Evolutionary conservation across 768 basidiomycete species (phyloP).

Genomic region (Kwoniella botswanensis): DNA sequence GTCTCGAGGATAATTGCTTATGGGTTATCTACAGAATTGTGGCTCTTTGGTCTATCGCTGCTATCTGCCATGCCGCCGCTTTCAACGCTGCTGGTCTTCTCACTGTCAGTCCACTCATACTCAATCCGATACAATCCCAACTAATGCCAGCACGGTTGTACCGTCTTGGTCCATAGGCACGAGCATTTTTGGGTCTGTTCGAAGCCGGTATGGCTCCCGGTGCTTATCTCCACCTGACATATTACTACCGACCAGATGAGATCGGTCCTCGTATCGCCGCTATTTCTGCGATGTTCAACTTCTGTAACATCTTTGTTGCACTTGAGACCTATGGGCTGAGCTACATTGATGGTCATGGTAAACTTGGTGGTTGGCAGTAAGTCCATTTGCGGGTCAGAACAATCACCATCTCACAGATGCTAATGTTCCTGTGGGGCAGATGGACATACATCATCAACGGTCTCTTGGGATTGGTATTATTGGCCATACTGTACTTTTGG

Average conservation of each 20-base stretch:
- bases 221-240: constrained; percentile 38
- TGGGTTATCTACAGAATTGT: constrained; percentile 3
- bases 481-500: constrained; percentile 19
- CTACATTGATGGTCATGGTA: constrained; percentile 31
- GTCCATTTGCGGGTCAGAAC: neutral
- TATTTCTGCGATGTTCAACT: constrained; percentile 27
- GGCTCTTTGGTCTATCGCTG: constrained; percentile 19
- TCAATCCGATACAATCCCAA: neutral
- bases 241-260: constrained; percentile 46
- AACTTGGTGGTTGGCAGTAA: constrained; percentile 44
- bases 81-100: constrained; percentile 17
- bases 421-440: neutral
- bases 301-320: constrained; percentile 38
- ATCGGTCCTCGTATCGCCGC: constrained; percentile 30
- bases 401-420: constrained; percentile 20
- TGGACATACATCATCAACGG: constrained; percentile 28
- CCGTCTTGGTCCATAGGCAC: neutral
- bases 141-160: too few relatives aligned
- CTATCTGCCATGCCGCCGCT: constrained; percentile 17
- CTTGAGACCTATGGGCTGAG: constrained; percentile 38
- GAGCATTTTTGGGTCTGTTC: constrained; percentile 36
- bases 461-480: constrained; percentile 19
- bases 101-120: constrained; percentile 4
- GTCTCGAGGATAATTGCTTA: neutral
- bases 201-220: constrained; percentile 44